Evolutionary conservation across 2,329 filamentous ascomycete genomes (phyloP), one percentile per base, ranked within the genome.

Genomic region (Arthrobotrys conoides): DNA sequence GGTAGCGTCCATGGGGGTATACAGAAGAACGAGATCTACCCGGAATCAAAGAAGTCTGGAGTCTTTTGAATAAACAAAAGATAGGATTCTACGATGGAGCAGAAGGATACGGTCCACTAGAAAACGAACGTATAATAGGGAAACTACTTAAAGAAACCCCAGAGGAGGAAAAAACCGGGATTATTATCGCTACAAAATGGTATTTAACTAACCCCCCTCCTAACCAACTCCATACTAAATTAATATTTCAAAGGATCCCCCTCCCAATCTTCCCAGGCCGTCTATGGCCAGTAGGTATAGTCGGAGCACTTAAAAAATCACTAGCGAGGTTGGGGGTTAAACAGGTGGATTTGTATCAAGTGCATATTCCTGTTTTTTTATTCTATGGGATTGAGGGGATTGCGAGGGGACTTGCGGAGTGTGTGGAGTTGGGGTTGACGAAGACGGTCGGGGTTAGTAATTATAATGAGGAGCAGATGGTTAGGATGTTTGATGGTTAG

Each of bases 41-140:
- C 1, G 67, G 61, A 0, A 71, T 71, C 33, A 70, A 84, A 16
- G 83, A 83, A 53, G 85, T 85, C 20, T 86, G 85, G 85, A 79
- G 83, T 48, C 79, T 83, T 27, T 82, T 85, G n/a, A 82, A 84
- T 61, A 79, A 82, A 5, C 82, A 83, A 3, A 83, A 84, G 14
- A 75, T 86, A 24, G 85, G 84, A 68, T 86, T 86, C 72, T 83
- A 86, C 73, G 86, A 86, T 79, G 86, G 85, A 5, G 85, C 85
- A 8, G 84, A 86, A 81, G 84, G 83, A 16, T 87, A 86, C 78
- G 85, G 85, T 48, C 82, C 82, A 27, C 85, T 85, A 2, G 83
- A 85, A 70, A 85, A 84, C 69, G 86, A 87, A 80, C 82, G 82
- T 9, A 86, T 87, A 79, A 84, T 85, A 70, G 84, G 84, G 2